Conservation (phyloP, 805 yeast species). For the Saturnispora galanensis region DNA sequence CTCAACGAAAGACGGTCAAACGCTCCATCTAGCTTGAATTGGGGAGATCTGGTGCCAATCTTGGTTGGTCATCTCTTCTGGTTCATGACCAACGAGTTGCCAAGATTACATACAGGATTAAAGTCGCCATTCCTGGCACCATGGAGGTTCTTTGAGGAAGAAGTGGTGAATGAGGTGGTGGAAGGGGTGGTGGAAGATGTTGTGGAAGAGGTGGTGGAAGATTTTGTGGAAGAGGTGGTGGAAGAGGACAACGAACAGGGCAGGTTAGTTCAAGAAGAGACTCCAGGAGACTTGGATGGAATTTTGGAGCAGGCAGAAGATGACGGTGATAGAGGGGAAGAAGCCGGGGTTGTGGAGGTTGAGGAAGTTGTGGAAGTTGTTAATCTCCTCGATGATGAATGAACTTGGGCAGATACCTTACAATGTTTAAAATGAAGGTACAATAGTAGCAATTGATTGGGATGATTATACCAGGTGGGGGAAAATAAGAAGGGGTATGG, state of each 20-base stretch:
- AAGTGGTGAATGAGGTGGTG: background rate
- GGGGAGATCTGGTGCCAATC: constrained; percentile 27
- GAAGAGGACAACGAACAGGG: background rate
- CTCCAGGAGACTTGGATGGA: too few species aligned
- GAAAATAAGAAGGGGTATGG: too few species aligned
- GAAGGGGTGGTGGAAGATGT: background rate
- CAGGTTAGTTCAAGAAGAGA: too few species aligned
- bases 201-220: background rate
- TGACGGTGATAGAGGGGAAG: too few species aligned
- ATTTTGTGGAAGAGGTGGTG: background rate
- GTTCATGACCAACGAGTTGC: constrained; percentile 33
- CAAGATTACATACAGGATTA: constrained; percentile 24
- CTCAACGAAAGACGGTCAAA: background rate
- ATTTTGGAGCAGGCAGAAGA: too few species aligned
- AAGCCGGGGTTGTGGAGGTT: too few species aligned
- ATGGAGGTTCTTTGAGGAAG: constrained; percentile 14
- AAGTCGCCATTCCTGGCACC: constrained; percentile 33
- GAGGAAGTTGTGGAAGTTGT: too few species aligned
- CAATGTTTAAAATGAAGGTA: too few species aligned
- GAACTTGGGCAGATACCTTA: too few species aligned
- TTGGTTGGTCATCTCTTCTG: constrained; percentile 34
- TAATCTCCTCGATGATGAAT: too few species aligned
- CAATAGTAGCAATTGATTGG: too few species aligned
- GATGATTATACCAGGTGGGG: too few species aligned
- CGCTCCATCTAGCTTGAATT: background rate